These are phyloP conservation scores for Excoecaria agallocha DNA, from an alignment of 345 rosid genomes.

Conservation along the genomic window DNA sequence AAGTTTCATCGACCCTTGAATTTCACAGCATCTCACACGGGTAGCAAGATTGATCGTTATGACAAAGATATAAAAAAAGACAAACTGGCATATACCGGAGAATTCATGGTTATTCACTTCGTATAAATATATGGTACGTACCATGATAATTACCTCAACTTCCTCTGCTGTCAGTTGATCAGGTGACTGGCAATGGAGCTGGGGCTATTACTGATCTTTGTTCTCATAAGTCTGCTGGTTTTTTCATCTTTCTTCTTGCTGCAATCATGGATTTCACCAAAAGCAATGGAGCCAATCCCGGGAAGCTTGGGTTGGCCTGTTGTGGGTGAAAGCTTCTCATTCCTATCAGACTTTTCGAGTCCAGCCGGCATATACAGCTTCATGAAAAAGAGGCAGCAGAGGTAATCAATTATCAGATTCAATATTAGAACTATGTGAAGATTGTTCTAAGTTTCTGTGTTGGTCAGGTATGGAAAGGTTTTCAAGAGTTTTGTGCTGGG, in stretches of 20 bases:
- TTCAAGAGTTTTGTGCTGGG: conserved; percentile 57
- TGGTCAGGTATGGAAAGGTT: conserved; percentile 58
- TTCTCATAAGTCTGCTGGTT: conserved; percentile 26
- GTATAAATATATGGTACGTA: not conserved
- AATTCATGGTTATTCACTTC: not conserved
- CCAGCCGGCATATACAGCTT: conserved; percentile 57
- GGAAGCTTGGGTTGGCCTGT: conserved; percentile 64
- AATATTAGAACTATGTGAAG: not conserved
- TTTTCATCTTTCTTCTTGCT: conserved; percentile 26
- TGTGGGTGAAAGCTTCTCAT: conserved; percentile 58
- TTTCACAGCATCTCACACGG: not conserved
- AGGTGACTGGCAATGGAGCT: conserved; percentile 38
- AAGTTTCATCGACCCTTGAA: not conserved
- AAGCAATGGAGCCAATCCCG: conserved; percentile 54
- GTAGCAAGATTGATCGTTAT: not conserved
- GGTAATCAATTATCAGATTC: conserved; percentile 24
- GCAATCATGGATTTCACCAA: conserved; percentile 42
- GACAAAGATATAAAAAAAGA: not conserved
- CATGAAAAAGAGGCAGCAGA: conserved; percentile 54
- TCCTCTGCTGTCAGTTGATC: not conserved
- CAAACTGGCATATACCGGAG: conserved; percentile 1
- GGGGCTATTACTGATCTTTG: conserved; percentile 28
- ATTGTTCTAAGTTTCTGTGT: not conserved
- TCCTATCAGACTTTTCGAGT: conserved; percentile 51
- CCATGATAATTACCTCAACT: not conserved